Percentiles rank a stretch among this genome's conserved stretches.
phyloP scores from a whole-genome alignment of 257 asterid species.

The Linderniella brevidens region DNA sequence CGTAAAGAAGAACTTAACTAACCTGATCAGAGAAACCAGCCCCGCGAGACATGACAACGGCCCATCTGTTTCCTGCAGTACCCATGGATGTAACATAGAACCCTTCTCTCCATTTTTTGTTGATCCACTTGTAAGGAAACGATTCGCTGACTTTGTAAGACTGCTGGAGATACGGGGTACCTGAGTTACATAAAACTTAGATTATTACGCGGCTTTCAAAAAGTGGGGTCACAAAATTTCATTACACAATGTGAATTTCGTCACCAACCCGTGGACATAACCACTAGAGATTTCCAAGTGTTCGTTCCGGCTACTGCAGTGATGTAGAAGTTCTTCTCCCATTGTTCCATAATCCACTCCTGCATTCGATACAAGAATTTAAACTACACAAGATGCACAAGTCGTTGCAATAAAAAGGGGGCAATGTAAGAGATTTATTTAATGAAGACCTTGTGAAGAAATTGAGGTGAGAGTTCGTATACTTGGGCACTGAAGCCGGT shows the following conservation, averaged over 20 bases:
- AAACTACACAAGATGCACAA: background rate
- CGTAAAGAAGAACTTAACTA: background rate
- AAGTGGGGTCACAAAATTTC: background rate
- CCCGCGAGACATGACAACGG: conserved; percentile 63
- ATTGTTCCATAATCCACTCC: conserved; percentile 70
- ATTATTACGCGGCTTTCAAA: background rate
- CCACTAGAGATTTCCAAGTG: conserved; percentile 46
- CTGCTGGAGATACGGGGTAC: conserved; percentile 44
- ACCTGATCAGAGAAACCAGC: conserved; percentile 58
- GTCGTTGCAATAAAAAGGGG: background rate
- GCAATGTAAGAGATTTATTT: background rate
- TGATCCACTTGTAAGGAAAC: conserved; percentile 61
- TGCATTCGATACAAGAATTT: conserved; percentile 12
- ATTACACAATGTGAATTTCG: conserved; percentile 1
- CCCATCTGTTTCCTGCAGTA: conserved; percentile 59
- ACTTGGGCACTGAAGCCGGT: conserved; percentile 55
- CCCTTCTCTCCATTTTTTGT: conserved; percentile 66
- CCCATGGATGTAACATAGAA: conserved; percentile 62
- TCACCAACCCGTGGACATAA: conserved; percentile 57
- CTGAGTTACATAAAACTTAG: conserved; percentile 16
- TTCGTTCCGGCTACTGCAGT: conserved; percentile 54
- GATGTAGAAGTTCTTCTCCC: conserved; percentile 53
- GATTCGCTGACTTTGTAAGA: conserved; percentile 59
- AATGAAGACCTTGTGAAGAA: conserved; percentile 45
- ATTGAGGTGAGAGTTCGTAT: conserved; percentile 42